A percentile compares a stretch with the other conserved stretches of the same genome.
Conservation (phyloP, 345 rosid species). For the Noccaea caerulescens region DNA sequence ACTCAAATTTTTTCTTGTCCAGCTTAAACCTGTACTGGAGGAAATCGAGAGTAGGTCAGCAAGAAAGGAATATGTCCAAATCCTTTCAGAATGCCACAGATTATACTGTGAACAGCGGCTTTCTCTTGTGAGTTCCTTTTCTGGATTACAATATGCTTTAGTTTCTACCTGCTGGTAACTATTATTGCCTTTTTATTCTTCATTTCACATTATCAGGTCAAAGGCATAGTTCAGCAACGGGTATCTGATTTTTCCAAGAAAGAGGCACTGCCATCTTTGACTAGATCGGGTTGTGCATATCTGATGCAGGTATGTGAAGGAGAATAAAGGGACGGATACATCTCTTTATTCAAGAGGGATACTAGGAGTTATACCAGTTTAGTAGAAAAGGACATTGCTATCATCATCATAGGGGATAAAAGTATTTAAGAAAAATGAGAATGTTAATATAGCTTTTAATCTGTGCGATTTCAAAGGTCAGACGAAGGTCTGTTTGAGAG, state of each 20-base stretch:
- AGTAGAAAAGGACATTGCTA: constrained; percentile 16
- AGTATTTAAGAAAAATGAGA: constrained; percentile 11
- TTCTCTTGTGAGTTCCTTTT: constrained; percentile 66
- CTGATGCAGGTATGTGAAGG: constrained; percentile 75
- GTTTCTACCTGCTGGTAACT: constrained; percentile 26
- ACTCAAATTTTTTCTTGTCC: constrained; percentile 37
- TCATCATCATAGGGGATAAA: constrained; percentile 10
- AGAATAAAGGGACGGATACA: not conserved
- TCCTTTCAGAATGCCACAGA: constrained; percentile 92
- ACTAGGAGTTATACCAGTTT: constrained; percentile 25
- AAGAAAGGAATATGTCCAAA: constrained; percentile 82
- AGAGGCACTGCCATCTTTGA: constrained; percentile 89
- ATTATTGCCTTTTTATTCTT: constrained; percentile 16
- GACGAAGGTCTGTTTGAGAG: constrained; percentile 8
- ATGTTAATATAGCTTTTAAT: constrained; percentile 2
- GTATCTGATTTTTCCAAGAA: constrained; percentile 87
- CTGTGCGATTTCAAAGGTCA: constrained; percentile 17
- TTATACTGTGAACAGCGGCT: constrained; percentile 94
- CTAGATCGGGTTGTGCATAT: constrained; percentile 97
- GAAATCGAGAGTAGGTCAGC: constrained; percentile 93
- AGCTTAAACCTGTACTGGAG: constrained; percentile 91
- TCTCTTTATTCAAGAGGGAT: constrained; percentile 16
- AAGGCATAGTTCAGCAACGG: constrained; percentile 87
- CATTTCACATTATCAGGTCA: constrained; percentile 56
- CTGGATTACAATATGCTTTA: constrained; percentile 20